Conservation (phyloP, 1,284 basidiomycete species). For the Cryptococcus neoformans region DNA sequence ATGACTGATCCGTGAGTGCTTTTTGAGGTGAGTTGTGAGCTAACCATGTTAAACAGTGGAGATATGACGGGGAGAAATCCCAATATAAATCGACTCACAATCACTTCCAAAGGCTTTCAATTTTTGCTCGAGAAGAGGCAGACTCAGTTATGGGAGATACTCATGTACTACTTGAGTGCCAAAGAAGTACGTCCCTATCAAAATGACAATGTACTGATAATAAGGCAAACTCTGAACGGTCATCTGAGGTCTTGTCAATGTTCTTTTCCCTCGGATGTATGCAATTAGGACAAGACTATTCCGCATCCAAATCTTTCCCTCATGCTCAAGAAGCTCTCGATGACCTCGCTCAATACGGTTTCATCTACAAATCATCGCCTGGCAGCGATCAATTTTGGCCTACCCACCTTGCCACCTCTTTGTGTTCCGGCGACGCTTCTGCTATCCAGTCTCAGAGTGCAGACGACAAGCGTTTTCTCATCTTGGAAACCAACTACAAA, state of each 20-base stretch:
- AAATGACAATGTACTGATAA: conserved; percentile 8
- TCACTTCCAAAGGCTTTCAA: conserved; percentile 95
- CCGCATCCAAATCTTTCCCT: conserved; percentile 71
- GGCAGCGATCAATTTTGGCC: conserved; percentile 74
- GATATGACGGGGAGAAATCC: conserved; percentile 18
- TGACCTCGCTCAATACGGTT: conserved; percentile 91
- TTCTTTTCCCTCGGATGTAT: conserved; percentile 94
- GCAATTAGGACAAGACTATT: conserved; percentile 92
- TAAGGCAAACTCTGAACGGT: conserved; percentile 79
- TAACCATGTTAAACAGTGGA: background rate
- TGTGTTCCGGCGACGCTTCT: conserved; percentile 61
- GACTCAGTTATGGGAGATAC: conserved; percentile 93
- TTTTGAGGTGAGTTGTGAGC: conserved; percentile 21
- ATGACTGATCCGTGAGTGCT: conserved; percentile 58
- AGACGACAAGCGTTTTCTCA: conserved; percentile 77
- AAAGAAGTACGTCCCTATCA: conserved; percentile 30
- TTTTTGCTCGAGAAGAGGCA: conserved; percentile 96
- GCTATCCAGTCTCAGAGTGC: conserved; percentile 55
- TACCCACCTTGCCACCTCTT: conserved; percentile 91
- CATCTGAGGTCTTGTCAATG: conserved; percentile 91
- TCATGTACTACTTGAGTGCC: conserved; percentile 69
- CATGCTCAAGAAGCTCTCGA: conserved; percentile 84
- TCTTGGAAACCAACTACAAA: conserved; percentile 98
- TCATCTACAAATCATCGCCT: conserved; percentile 75
- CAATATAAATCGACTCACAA: conserved; percentile 58